phyloP scores from a whole-genome alignment of 331 rosid species.

The Acacia pycnantha region DNA sequence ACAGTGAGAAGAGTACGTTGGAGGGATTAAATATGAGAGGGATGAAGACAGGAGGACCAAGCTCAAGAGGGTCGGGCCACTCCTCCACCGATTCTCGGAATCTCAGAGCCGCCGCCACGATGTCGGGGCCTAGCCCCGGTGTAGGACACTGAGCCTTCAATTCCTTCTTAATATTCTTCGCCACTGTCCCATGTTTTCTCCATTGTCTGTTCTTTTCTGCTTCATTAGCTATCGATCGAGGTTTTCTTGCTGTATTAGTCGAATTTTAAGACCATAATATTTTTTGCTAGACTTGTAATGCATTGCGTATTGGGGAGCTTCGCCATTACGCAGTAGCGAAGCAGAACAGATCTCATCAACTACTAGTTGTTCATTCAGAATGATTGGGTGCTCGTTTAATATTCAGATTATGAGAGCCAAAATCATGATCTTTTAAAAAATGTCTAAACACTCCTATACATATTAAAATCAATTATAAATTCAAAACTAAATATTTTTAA shows the following conservation, averaged over 20 bases:
- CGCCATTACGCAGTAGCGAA: neutral
- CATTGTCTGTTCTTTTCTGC: neutral
- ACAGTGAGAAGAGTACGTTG: neutral
- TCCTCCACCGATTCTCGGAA: slow-evolving; percentile 24
- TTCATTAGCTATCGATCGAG: neutral
- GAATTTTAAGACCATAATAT: neutral
- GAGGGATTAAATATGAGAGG: slow-evolving; percentile 18
- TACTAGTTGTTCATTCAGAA: neutral
- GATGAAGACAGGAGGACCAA: slow-evolving; percentile 35
- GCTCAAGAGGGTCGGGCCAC: slow-evolving; percentile 35
- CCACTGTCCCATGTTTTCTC: neutral
- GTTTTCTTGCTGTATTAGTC: neutral
- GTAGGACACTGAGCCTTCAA: slow-evolving; percentile 12
- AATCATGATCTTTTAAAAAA: no score
- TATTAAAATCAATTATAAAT: no score
- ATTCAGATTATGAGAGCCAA: no score
- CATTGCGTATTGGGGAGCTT: neutral
- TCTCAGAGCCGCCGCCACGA: slow-evolving; percentile 31
- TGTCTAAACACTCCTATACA: no score
- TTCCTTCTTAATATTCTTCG: neutral
- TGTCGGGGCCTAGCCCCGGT: slow-evolving; percentile 33
- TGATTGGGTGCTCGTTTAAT: neutral
- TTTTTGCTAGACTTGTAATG: neutral
- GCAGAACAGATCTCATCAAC: neutral
- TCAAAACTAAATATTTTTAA: no score